Evolutionary conservation across 805 yeast genomes (phyloP).

Genomic region (Ogataea chonburiensis): DNA sequence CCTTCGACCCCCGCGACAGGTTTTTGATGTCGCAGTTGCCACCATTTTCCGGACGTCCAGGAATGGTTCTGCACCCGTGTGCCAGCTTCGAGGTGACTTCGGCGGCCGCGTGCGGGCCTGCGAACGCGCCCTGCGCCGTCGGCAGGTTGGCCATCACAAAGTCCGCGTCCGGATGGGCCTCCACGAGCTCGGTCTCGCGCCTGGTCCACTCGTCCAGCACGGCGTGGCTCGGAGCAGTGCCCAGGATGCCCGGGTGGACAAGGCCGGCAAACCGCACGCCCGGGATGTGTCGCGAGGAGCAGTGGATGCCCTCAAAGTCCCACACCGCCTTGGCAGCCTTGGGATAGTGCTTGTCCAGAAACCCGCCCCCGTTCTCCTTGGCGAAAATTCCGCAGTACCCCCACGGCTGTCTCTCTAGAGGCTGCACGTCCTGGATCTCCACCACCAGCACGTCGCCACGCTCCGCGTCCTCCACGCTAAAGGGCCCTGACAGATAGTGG

Average conservation of each 20-base stretch:
- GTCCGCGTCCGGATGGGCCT: slow-evolving; percentile 35
- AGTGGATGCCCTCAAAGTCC: slow-evolving; percentile 51
- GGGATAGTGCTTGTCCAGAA: slow-evolving; percentile 48
- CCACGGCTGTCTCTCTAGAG: slow-evolving; percentile 52
- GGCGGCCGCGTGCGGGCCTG: slow-evolving; percentile 38
- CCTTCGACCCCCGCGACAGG: slow-evolving; percentile 48
- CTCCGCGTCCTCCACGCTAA: slow-evolving; percentile 43
- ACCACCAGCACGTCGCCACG: slow-evolving; percentile 50
- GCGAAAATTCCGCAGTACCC: slow-evolving; percentile 52
- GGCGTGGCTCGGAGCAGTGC: slow-evolving; percentile 48
- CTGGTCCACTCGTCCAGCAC: slow-evolving; percentile 44
- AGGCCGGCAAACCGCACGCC: slow-evolving; percentile 49
- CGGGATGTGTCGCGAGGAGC: slow-evolving; percentile 50
- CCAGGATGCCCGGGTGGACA: slow-evolving; percentile 52
- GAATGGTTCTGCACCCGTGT: slow-evolving; percentile 53
- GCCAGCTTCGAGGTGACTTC: slow-evolving; percentile 32
- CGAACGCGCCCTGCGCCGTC: slow-evolving; percentile 36
- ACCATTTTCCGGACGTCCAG: slow-evolving; percentile 53
- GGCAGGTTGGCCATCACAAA: slow-evolving; percentile 42
- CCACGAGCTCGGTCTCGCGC: slow-evolving; percentile 41
- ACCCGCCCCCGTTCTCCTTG: slow-evolving; percentile 51
- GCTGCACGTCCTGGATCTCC: slow-evolving; percentile 52
- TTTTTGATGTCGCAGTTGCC: slow-evolving; percentile 55
- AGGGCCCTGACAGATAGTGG: slow-evolving; percentile 51
- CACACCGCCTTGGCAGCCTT: slow-evolving; percentile 52